Percentiles rank a stretch among this genome's conserved stretches.
Conservation (phyloP, 2,329 filamentous ascomycete genomes). For the Botrytis pseudocinerea region DNA sequence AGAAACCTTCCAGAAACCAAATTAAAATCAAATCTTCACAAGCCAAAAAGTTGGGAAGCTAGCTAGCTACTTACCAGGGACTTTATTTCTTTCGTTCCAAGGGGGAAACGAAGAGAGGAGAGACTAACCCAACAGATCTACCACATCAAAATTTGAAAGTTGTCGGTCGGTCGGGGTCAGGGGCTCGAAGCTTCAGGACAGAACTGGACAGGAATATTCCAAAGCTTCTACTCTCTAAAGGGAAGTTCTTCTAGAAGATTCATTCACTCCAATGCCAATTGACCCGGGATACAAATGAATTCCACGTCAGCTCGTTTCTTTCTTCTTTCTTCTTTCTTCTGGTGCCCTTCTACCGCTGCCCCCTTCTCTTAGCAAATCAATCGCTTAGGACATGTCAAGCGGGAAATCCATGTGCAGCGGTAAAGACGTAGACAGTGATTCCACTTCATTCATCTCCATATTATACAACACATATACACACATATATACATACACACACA, state of each 20-base stretch:
- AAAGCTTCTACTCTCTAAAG: too few species aligned
- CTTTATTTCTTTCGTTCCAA: too few species aligned
- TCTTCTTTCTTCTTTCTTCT: neutral
- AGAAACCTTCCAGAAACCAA: neutral
- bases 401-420: neutral
- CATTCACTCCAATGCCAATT: neutral
- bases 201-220: too few species aligned
- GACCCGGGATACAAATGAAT: neutral
- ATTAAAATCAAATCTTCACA: neutral
- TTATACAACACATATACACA: neutral
- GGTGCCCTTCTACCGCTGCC: neutral
- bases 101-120: neutral
- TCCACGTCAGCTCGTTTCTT: constrained; percentile 2
- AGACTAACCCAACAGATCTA: neutral
- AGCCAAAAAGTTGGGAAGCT: neutral
- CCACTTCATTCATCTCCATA: neutral
- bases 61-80: neutral
- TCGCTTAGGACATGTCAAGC: neutral
- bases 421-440: neutral
- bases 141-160: neutral
- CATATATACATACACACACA: neutral
- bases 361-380: neutral
- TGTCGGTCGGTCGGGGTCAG: neutral
- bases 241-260: neutral
- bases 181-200: neutral